Percentiles rank a stretch among this genome's conserved stretches.
Conservation (phyloP, 208 protist species). For the Acanthamoeba culbertsoni region DNA sequence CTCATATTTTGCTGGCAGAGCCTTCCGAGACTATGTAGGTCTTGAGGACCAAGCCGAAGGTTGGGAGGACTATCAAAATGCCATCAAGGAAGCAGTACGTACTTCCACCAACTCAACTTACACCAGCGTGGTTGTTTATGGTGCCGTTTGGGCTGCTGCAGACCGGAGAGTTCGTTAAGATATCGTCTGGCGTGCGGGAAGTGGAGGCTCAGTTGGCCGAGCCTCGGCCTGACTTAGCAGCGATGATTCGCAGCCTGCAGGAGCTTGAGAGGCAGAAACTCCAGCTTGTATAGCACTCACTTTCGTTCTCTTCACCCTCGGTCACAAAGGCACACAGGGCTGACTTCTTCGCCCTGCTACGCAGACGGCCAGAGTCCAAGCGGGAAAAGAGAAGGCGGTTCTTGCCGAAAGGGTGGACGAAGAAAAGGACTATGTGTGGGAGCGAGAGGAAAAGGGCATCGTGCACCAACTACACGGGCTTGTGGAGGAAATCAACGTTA, state of each 20-base stretch:
- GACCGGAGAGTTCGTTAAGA: background rate
- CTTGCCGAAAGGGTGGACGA: background rate
- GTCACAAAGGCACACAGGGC: background rate
- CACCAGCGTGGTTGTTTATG: background rate
- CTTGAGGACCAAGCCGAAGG: background rate
- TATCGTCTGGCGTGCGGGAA: background rate
- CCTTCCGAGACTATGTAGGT: background rate
- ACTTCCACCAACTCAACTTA: background rate
- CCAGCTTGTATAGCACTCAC: slow-evolving; percentile 1
- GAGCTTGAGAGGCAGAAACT: slow-evolving; percentile 16
- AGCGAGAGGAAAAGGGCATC: slow-evolving; percentile 4
- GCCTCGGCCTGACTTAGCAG: background rate
- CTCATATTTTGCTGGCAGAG: background rate
- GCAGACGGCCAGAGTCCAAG: background rate
- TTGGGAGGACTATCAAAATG: background rate
- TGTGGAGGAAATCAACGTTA: slow-evolving; percentile 4
- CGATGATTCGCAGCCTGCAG: background rate
- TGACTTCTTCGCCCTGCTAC: background rate
- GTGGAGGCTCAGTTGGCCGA: background rate
- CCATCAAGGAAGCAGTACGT: background rate
- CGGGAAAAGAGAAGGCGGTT: background rate
- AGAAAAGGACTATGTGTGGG: background rate
- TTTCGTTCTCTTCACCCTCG: background rate
- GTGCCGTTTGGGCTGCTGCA: background rate
- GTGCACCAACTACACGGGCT: background rate